Evolutionary conservation across 208 protist genomes (phyloP), one percentile per base, ranked within the genome.

Genomic region (Trypanosoma lewisi): DNA sequence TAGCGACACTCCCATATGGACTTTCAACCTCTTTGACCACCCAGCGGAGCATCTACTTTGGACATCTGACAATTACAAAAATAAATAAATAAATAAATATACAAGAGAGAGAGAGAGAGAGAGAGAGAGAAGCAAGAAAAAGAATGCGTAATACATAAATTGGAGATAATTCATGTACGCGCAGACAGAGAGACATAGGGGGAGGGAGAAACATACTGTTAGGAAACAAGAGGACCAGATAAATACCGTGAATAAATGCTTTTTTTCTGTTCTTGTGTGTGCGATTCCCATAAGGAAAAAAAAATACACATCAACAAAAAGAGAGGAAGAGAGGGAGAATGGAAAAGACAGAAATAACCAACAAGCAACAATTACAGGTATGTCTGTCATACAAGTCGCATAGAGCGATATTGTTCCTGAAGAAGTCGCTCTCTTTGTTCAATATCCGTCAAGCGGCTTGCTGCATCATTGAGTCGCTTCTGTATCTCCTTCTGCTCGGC

Each of bases 1-100:
- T 91, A 51, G 78, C 63, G 44, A 94, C 76, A 39, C 52, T 53
- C 9, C 88, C 88, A 61, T 91, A 94, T 8, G 88, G 88, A 30
- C 72, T 90, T 21, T 73, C 75, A 31, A 94, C 88, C 34, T 88
- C 80, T 30, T 78, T 76, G 42, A 82, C 53, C 34, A 83, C 44
- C 85, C 88, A 94, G n/a, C 69, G 51, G 12, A 94, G 65, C 83
- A 93, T 90, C 27, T 25, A 12, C 55, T 47, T 11, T 19, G n/a
- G 9, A 49, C n/a, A 58, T 19, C 30, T 16, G 25, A 4, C 21
- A 39, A 53, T 9, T 17, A 48, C 9, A 31, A 4, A 66, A 33
- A 57, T 16, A 33, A 36, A 58, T 25, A 55, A n/a, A 6, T 27
- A 2, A 4, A 55, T 42, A 41, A 30, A 19, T 31, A 39, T 19